phyloP scores from a whole-genome alignment of 2,329 filamentous ascomycete genomes.

The Rutstroemia sp. region DNA sequence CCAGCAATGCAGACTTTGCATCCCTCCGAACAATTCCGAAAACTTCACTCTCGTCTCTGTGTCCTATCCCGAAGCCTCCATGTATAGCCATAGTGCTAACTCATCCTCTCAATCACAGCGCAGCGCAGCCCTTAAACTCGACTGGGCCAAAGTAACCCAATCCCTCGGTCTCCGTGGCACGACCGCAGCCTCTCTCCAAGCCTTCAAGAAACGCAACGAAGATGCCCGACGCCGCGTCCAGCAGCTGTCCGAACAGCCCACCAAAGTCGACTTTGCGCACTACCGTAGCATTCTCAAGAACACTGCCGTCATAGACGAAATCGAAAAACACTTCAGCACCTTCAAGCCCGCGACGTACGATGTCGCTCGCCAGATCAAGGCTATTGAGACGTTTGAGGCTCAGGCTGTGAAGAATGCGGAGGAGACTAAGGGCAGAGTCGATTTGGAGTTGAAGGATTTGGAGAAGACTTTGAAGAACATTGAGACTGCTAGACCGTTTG shows the following conservation, averaged over 20 bases:
- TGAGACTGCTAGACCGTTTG: constrained; percentile 88
- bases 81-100: constrained; percentile 12
- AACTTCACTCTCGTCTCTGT: neutral
- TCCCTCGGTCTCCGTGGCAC: constrained; percentile 95
- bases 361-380: constrained; percentile 88
- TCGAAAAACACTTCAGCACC: constrained; percentile 86
- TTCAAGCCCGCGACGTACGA: constrained; percentile 96
- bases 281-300: constrained; percentile 95
- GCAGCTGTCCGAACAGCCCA: constrained; percentile 73
- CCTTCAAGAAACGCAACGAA: constrained; percentile 99
- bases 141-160: constrained; percentile 92
- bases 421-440: constrained; percentile 93
- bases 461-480: constrained; percentile 96
- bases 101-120: constrained; percentile 49
- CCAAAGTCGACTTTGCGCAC: constrained; percentile 83
- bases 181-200: constrained; percentile 82
- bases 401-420: constrained; percentile 96
- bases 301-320: constrained; percentile 89
- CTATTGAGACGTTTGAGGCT: constrained; percentile 94
- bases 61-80: neutral
- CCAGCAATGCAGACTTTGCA: neutral
- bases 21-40: constrained; percentile 11
- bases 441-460: constrained; percentile 88
- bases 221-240: constrained; percentile 92
- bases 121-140: constrained; percentile 97